phyloP scores from a whole-genome alignment of 2,329 filamentous ascomycete species.

The Rhynchosporium agropyri region DNA sequence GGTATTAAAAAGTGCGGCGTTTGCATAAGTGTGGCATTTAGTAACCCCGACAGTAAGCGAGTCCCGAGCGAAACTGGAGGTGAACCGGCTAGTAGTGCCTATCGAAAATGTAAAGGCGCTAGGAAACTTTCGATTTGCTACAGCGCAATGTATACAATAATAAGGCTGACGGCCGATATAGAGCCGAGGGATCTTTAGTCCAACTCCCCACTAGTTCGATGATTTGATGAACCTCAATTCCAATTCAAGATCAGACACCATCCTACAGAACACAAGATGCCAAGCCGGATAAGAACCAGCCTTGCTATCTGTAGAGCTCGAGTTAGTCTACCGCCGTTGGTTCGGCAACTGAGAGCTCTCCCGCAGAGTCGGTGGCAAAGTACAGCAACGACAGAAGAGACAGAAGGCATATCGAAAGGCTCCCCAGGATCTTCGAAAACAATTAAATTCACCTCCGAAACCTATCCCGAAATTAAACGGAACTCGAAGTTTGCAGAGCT shows the following conservation, averaged over 20 bases:
- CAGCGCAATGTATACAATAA: too few species aligned
- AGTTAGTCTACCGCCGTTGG: slow-evolving; percentile 23
- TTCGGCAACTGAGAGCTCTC: slow-evolving; percentile 32
- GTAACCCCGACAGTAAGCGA: too few species aligned
- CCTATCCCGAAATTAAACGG: slow-evolving; percentile 81
- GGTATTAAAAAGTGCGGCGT: too few species aligned
- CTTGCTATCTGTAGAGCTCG: slow-evolving; percentile 37
- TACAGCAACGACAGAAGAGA: slow-evolving; percentile 39
- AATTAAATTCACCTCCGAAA: slow-evolving; percentile 81
- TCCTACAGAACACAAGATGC: slow-evolving; percentile 30
- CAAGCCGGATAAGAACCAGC: slow-evolving; percentile 34
- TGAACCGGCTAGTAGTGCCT: too few species aligned
- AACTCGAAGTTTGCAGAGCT: slow-evolving; percentile 75
- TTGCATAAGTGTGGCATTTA: too few species aligned
- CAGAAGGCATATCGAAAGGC: slow-evolving; percentile 37
- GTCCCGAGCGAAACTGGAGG: too few species aligned
- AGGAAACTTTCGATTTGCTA: too few species aligned
- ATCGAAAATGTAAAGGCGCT: too few species aligned
- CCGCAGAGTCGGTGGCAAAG: slow-evolving; percentile 38
- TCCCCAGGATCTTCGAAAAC: slow-evolving; percentile 44
- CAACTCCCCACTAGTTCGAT: slow-evolving; percentile 1
- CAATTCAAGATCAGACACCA: too few species aligned
- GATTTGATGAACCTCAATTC: too few species aligned
- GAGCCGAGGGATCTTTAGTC: neutral
- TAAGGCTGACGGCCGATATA: too few species aligned